Conservation (phyloP, 441 rosid species). For the Populus trichocarpa region DNA sequence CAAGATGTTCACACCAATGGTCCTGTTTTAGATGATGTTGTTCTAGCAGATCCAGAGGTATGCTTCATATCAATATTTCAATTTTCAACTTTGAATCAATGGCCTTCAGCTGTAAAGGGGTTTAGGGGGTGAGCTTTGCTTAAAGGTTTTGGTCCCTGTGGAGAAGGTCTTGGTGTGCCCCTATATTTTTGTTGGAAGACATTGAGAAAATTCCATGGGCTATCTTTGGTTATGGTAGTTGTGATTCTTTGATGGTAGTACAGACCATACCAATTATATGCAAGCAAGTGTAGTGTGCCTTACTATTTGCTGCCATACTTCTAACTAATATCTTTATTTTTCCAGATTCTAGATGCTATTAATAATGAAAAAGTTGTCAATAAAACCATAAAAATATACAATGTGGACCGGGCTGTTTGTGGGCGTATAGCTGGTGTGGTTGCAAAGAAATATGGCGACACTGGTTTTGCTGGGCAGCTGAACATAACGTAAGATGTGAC, state of each 20-base stretch:
- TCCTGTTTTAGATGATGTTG: slow-evolving; percentile 70
- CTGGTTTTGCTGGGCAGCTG: slow-evolving; percentile 93
- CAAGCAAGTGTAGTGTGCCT: neutral
- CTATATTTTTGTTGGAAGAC: neutral
- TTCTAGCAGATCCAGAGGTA: slow-evolving; percentile 93
- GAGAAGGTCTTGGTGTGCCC: neutral
- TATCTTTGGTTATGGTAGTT: neutral
- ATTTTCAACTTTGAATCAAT: neutral
- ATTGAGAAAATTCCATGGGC: neutral
- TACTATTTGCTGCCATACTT: slow-evolving; percentile 2
- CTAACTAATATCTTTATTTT: slow-evolving; percentile 4
- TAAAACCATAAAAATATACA: slow-evolving; percentile 72
- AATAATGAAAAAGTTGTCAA: slow-evolving; percentile 72
- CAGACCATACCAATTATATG: neutral
- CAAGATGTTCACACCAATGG: slow-evolving; percentile 92
- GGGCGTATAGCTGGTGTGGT: slow-evolving; percentile 83
- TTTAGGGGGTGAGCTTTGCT: neutral
- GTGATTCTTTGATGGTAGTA: neutral
- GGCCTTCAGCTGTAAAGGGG: neutral
- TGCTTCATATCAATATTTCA: neutral
- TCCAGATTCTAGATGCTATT: slow-evolving; percentile 78
- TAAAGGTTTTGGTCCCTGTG: neutral
- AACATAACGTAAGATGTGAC: slow-evolving; percentile 70
- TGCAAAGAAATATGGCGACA: slow-evolving; percentile 92
- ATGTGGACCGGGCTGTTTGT: slow-evolving; percentile 89